These are phyloP conservation scores for Clonostachys solani DNA, from an alignment of 2,329 filamentous ascomycete genomes.

Conservation along the genomic window DNA sequence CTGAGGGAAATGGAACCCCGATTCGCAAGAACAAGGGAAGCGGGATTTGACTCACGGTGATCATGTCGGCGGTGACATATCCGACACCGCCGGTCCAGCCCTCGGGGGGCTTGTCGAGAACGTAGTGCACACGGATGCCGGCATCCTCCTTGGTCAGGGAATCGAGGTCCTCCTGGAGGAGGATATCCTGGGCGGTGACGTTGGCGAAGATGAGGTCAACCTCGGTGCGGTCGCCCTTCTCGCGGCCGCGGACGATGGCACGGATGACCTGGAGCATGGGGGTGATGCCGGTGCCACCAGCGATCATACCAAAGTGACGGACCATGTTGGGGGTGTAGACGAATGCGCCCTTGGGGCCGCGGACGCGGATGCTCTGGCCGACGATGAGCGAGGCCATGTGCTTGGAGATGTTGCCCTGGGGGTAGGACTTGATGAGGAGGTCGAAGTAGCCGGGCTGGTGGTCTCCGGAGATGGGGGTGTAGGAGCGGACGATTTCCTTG, in stretches of 20 bases:
- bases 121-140: conserved; percentile 86
- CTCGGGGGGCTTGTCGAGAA: conserved; percentile 91
- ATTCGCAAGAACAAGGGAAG: background rate
- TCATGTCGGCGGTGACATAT: conserved; percentile 94
- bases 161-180: conserved; percentile 90
- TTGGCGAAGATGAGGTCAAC: conserved; percentile 97
- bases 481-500: conserved; percentile 86
- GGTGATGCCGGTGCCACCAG: conserved; percentile 94
- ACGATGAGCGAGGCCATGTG: conserved; percentile 79
- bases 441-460: conserved; percentile 90
- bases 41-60: conserved; percentile 57
- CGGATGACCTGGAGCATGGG: conserved; percentile 97
- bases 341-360: conserved; percentile 95
- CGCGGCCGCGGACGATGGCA: conserved; percentile 79
- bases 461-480: conserved; percentile 89
- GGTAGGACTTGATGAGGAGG: conserved; percentile 96
- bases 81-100: conserved; percentile 90
- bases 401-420: conserved; percentile 95
- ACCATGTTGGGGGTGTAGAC: conserved; percentile 98
- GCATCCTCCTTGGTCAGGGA: conserved; percentile 70
- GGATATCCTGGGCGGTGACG: conserved; percentile 86
- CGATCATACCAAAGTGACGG: conserved; percentile 95
- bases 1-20: background rate
- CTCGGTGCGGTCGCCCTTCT: conserved; percentile 77
- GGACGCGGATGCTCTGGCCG: conserved; percentile 84